A percentile compares a stretch with the other conserved stretches of the same genome.
These are phyloP conservation scores for Cutaneotrichosporon daszewskae DNA, from an alignment of 1,284 basidiomycete species.

Conservation along the genomic window DNA sequence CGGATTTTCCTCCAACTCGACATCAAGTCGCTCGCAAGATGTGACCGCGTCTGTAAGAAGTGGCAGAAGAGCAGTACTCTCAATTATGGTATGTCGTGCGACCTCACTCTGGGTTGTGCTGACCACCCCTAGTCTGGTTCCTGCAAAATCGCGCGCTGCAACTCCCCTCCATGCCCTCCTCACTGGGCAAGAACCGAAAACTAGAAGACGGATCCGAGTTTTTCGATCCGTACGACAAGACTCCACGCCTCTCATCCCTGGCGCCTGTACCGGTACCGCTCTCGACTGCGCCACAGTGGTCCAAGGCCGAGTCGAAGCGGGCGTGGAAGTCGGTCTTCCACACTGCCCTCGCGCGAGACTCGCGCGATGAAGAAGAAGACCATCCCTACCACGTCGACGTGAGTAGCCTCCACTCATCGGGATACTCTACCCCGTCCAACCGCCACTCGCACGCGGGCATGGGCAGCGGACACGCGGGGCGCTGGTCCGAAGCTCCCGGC, in stretches of 20 bases:
- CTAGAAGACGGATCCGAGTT: conserved; percentile 42
- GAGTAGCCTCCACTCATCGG: conserved; percentile 51
- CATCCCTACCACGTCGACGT: conserved; percentile 42
- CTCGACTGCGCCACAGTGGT: conserved; percentile 42
- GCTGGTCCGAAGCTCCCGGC: conserved; percentile 26
- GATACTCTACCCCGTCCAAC: conserved; percentile 66
- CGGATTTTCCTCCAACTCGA: conserved; percentile 63
- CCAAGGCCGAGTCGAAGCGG: conserved; percentile 47
- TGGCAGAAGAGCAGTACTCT: conserved; percentile 81
- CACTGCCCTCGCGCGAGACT: conserved; percentile 35
- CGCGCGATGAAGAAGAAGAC: conserved; percentile 30
- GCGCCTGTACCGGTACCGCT: conserved; percentile 53
- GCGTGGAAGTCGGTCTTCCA: conserved; percentile 41
- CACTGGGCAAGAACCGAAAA: conserved; percentile 47
- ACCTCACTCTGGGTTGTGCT: not conserved
- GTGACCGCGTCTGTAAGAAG: conserved; percentile 71
- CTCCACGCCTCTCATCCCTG: conserved; percentile 47
- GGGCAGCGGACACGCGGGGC: conserved; percentile 34
- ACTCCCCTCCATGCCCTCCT: conserved; percentile 47
- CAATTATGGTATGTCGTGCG: conserved; percentile 66
- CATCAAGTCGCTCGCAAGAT: conserved; percentile 64
- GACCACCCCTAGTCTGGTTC: conserved; percentile 67
- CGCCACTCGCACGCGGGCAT: conserved; percentile 44
- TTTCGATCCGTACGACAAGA: conserved; percentile 48
- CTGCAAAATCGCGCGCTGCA: conserved; percentile 54